Evolutionary conservation across 306 rosid species (phyloP).

Genomic region (Trifolium dubium): DNA sequence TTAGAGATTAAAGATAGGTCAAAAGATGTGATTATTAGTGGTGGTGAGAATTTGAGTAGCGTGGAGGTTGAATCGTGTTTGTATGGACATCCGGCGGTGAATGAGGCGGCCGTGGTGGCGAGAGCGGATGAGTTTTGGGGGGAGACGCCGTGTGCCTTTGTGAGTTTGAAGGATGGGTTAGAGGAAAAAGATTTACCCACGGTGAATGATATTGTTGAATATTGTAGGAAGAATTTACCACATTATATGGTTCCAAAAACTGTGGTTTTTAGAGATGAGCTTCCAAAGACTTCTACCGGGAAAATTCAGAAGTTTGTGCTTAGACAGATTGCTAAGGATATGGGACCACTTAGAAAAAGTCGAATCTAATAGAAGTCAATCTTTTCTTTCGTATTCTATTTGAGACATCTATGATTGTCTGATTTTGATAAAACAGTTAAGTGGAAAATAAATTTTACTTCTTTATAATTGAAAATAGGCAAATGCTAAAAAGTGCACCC

Average conservation of each 20-base stretch:
- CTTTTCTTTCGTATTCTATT: no score
- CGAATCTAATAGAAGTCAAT: background rate
- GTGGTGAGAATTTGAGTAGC: slow-evolving; percentile 85
- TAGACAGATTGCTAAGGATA: slow-evolving; percentile 53
- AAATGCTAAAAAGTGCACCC: no score
- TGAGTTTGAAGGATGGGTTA: slow-evolving; percentile 58
- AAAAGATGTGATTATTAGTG: slow-evolving; percentile 73
- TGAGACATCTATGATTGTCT: no score
- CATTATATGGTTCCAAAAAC: slow-evolving; percentile 70
- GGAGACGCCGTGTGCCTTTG: slow-evolving; percentile 80
- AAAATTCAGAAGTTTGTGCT: slow-evolving; percentile 67
- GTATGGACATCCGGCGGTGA: slow-evolving; percentile 60
- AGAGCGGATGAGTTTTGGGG: slow-evolving; percentile 74
- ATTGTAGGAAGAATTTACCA: slow-evolving; percentile 59
- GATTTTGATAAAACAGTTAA: no score
- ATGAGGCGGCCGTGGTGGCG: slow-evolving; percentile 82
- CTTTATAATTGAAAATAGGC: no score
- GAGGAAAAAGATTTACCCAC: slow-evolving; percentile 37
- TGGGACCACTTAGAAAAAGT: slow-evolving; percentile 49
- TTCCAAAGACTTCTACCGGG: slow-evolving; percentile 74
- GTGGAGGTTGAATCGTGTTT: slow-evolving; percentile 72
- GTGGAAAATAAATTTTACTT: no score
- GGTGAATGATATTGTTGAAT: slow-evolving; percentile 60
- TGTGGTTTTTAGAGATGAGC: slow-evolving; percentile 61
- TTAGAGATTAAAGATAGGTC: slow-evolving; percentile 75